phyloP scores from a whole-genome alignment of 2,329 filamentous ascomycete species.

The Aspergillus tubingensis region DNA sequence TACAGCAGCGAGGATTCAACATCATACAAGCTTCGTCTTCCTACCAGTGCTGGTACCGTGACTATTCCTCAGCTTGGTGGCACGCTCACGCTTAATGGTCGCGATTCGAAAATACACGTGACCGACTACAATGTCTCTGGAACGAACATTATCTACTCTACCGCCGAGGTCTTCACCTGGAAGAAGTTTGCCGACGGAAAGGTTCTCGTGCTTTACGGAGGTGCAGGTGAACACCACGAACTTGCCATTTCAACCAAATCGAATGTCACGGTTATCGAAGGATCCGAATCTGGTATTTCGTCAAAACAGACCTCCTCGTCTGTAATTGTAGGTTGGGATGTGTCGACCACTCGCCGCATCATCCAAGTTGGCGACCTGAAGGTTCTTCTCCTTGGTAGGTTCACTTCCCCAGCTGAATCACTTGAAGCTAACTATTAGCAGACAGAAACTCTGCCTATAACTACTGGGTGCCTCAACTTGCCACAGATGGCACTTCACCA shows the following conservation, averaged over 20 bases:
- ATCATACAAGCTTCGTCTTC: constrained; percentile 64
- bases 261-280: constrained; percentile 33
- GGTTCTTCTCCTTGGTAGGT: constrained; percentile 57
- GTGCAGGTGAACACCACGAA: constrained; percentile 43
- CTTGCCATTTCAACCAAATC: constrained; percentile 37
- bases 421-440: constrained; percentile 28
- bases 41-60: constrained; percentile 42
- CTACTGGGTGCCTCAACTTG: constrained; percentile 47
- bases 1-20: constrained; percentile 62
- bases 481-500: constrained; percentile 26
- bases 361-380: constrained; percentile 48
- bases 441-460: constrained; percentile 55
- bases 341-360: constrained; percentile 50
- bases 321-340: constrained; percentile 55
- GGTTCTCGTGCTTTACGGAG: constrained; percentile 45
- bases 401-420: neutral
- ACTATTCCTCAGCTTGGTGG: constrained; percentile 46
- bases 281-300: constrained; percentile 33
- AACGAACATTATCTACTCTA: constrained; percentile 46
- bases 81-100: constrained; percentile 40
- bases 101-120: constrained; percentile 49
- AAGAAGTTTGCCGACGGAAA: constrained; percentile 63
- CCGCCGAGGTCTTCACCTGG: constrained; percentile 50
- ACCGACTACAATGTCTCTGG: constrained; percentile 45
- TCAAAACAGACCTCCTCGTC: constrained; percentile 32